Conservation (phyloP, 176 grass and related monocot genomes). For the Alopecurus myosuroides region DNA sequence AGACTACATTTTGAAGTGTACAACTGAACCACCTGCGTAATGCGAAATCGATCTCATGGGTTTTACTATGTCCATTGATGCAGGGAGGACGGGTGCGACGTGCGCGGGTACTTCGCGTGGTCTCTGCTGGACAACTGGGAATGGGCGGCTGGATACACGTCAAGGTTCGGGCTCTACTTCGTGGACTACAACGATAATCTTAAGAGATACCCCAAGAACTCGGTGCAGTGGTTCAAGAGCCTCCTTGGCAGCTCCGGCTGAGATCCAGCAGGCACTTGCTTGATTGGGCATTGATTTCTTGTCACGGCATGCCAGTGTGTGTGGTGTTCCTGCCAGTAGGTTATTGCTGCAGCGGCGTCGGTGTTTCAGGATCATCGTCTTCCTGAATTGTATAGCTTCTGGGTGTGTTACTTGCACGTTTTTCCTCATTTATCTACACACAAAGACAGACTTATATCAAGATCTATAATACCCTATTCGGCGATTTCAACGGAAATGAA, state of each 20-base stretch:
- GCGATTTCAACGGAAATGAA: no score
- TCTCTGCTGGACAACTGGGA: constrained; percentile 99
- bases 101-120: constrained; percentile 91
- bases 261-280: not conserved
- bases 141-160: constrained; percentile 78
- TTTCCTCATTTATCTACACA: not conserved
- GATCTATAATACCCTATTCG: not conserved
- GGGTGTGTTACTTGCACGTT: not conserved
- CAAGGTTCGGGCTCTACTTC: constrained; percentile 86
- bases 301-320: not conserved
- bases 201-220: constrained; percentile 90
- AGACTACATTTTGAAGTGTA: not conserved
- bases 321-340: not conserved
- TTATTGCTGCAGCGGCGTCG: not conserved
- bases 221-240: constrained; percentile 93
- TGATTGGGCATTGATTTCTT: not conserved
- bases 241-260: constrained; percentile 44
- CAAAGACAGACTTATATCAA: not conserved
- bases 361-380: not conserved
- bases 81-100: constrained; percentile 93
- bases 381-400: not conserved
- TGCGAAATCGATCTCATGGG: not conserved
- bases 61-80: not conserved
- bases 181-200: constrained; percentile 83
- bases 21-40: not conserved